Evolutionary conservation across 768 basidiomycete species (phyloP).

Genomic region (Megacollybia marginata): DNA sequence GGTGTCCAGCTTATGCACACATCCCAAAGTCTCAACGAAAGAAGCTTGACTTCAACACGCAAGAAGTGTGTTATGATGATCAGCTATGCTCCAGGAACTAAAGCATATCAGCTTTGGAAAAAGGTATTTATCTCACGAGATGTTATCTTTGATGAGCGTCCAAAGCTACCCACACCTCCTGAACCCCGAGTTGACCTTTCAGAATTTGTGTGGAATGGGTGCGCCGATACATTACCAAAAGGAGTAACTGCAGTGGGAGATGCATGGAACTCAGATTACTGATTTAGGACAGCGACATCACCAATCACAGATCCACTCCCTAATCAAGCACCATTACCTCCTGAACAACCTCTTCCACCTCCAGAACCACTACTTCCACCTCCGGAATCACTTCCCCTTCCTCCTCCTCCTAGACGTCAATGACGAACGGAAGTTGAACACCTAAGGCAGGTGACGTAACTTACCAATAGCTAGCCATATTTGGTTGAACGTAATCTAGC

Average conservation of each 20-base stretch:
- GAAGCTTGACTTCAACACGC: constrained; percentile 3
- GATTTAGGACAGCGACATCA: neutral
- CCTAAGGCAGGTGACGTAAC: too few species aligned
- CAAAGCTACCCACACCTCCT: constrained; percentile 7
- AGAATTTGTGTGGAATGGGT: constrained; percentile 3
- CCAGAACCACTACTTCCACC: neutral
- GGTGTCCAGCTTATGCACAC: constrained; percentile 16
- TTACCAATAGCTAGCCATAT: too few species aligned
- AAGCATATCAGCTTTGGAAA: constrained; percentile 14
- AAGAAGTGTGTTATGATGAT: constrained; percentile 16
- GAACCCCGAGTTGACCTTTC: constrained; percentile 1
- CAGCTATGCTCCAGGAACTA: constrained; percentile 10
- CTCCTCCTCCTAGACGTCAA: too few species aligned
- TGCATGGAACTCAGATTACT: constrained; percentile 1
- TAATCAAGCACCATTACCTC: neutral
- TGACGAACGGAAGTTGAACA: neutral
- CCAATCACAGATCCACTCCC: neutral
- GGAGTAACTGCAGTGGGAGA: constrained; percentile 4
- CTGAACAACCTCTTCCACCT: neutral
- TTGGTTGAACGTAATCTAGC: too few species aligned
- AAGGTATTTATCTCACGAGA: constrained; percentile 10
- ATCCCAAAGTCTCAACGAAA: constrained; percentile 11
- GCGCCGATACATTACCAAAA: neutral
- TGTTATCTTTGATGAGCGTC: constrained; percentile 17
- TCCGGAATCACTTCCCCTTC: too few species aligned